Evolutionary conservation across 208 protist species (phyloP).

Genomic region (Crithidia sp.): DNA sequence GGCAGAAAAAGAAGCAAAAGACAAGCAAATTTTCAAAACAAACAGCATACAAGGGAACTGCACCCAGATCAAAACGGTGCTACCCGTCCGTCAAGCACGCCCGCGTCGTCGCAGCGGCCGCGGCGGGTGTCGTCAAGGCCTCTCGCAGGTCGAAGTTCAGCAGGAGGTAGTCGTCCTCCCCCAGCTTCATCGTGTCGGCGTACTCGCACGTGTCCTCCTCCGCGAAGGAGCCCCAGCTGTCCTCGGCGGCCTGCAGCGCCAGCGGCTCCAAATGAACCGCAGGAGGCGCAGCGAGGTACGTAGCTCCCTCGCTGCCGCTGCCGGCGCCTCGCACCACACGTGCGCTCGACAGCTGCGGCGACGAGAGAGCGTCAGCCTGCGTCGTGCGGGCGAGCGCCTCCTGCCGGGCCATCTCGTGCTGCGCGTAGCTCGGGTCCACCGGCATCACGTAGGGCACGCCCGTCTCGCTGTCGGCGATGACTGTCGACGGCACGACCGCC

Average conservation of each 20-base stretch:
- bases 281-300: not conserved
- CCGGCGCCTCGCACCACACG: not conserved
- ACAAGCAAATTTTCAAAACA: too few species aligned
- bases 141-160: slow-evolving; percentile 16
- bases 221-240: slow-evolving; percentile 19
- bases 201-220: slow-evolving; percentile 17
- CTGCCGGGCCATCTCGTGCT: slow-evolving; percentile 23
- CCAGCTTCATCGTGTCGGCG: slow-evolving; percentile 17
- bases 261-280: slow-evolving; percentile 14
- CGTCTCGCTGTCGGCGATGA: slow-evolving; percentile 20
- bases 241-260: slow-evolving; percentile 13
- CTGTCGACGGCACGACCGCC: slow-evolving; percentile 27
- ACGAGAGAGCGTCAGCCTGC: slow-evolving; percentile 8
- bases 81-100: slow-evolving; percentile 21
- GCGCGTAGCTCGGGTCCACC: slow-evolving; percentile 25
- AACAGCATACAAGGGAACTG: too few species aligned
- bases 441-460: slow-evolving; percentile 30
- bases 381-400: slow-evolving; percentile 9
- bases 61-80: too few species aligned
- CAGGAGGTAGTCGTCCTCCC: slow-evolving; percentile 13
- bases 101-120: slow-evolving; percentile 1
- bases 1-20: too few species aligned
- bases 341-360: slow-evolving; percentile 25
- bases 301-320: too few species aligned
- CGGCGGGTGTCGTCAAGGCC: not conserved